A percentile compares a stretch with the other conserved stretches of the same genome.
Conservation (phyloP, 2,329 filamentous ascomycete genomes). For the Xylariaceae sp. region DNA sequence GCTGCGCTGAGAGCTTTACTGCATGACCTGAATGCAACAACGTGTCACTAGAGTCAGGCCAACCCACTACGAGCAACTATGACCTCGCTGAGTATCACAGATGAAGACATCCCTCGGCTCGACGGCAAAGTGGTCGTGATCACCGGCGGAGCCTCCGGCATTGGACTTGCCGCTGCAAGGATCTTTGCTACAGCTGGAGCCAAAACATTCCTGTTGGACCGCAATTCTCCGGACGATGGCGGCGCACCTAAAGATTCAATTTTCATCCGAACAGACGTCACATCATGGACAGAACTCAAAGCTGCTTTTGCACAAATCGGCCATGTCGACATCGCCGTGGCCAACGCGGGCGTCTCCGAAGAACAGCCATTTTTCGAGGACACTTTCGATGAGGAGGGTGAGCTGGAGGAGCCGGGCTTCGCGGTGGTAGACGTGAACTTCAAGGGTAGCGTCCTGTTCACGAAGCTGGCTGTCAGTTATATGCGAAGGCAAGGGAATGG, state of each 20-base stretch:
- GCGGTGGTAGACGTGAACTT: conserved; percentile 32
- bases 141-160: background rate
- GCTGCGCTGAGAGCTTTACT: no score
- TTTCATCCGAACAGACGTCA: conserved; percentile 23
- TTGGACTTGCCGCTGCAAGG: background rate
- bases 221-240: background rate
- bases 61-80: no score
- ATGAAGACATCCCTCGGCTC: background rate
- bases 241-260: background rate
- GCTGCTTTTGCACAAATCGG: conserved; percentile 20
- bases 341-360: conserved; percentile 33
- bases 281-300: conserved; percentile 23
- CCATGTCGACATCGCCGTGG: conserved; percentile 28
- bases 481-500: conserved; percentile 18
- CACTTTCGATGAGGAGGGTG: conserved; percentile 23
- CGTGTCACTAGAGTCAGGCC: no score
- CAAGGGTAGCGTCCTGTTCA: conserved; percentile 26
- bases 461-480: conserved; percentile 28
- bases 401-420: conserved; percentile 14
- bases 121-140: background rate
- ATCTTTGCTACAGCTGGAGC: background rate
- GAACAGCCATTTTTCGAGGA: conserved; percentile 30
- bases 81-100: no score
- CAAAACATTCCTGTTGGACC: background rate
- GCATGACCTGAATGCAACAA: no score